Evolutionary conservation across 2,329 filamentous ascomycete species (phyloP).

Genomic region (Myotisia sp.): DNA sequence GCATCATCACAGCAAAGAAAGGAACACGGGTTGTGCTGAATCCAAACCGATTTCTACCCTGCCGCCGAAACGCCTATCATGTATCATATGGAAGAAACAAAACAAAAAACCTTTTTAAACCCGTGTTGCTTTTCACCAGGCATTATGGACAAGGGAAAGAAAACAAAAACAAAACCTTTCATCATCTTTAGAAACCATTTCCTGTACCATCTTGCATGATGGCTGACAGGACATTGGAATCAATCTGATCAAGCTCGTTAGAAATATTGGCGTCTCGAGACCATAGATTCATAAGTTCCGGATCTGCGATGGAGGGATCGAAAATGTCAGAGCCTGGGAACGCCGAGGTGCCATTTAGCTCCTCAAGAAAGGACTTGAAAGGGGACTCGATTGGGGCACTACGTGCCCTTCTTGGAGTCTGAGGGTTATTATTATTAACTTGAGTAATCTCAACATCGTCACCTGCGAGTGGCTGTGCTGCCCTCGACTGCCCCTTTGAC

Average conservation of each 20-base stretch:
- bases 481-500: neutral
- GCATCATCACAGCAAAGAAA: too few species aligned
- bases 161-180: neutral
- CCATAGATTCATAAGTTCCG: slow-evolving; percentile 15
- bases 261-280: slow-evolving; percentile 13
- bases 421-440: neutral
- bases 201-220: slow-evolving; percentile 11
- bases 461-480: too few species aligned
- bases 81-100: too few species aligned
- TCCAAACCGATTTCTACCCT: too few species aligned
- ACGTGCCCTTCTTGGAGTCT: neutral
- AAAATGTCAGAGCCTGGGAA: slow-evolving; percentile 16
- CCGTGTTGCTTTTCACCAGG: too few species aligned
- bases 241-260: slow-evolving; percentile 8
- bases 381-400: slow-evolving; percentile 1
- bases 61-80: too few species aligned
- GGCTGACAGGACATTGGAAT: slow-evolving; percentile 7
- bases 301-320: slow-evolving; percentile 22
- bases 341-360: slow-evolving; percentile 6
- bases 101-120: too few species aligned
- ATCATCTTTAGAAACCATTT: neutral
- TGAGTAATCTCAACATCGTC: too few species aligned
- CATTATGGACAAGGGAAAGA: neutral
- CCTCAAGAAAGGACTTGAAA: slow-evolving; percentile 3
- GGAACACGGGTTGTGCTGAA: too few species aligned